phyloP scores from a whole-genome alignment of 2,329 filamentous ascomycete genomes.

The Boeremia exigua region DNA sequence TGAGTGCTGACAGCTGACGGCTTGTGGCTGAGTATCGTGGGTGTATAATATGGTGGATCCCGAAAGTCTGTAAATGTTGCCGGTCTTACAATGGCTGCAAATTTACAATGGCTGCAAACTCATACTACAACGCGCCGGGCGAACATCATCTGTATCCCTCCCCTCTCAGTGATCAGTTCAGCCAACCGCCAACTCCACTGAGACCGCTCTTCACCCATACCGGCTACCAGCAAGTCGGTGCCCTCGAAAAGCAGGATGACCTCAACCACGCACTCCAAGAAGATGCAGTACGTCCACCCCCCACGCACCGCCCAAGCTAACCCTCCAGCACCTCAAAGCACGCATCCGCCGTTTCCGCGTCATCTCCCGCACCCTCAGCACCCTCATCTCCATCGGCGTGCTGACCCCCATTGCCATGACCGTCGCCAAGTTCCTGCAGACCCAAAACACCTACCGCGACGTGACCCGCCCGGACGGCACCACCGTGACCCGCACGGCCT shows the following conservation, averaged over 20 bases:
- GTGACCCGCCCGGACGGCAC: constrained; percentile 24
- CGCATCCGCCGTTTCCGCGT: constrained; percentile 49
- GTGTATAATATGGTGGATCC: too few species aligned
- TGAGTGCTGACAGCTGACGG: neutral
- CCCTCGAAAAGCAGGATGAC: constrained; percentile 23
- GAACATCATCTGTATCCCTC: constrained; percentile 23
- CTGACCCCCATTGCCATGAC: constrained; percentile 48
- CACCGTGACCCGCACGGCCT: constrained; percentile 44
- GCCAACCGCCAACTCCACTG: constrained; percentile 18
- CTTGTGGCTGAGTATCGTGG: constrained; percentile 5
- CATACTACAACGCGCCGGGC: constrained; percentile 21
- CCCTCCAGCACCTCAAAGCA: constrained; percentile 41
- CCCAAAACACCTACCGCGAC: constrained; percentile 35
- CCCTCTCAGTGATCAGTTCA: constrained; percentile 11
- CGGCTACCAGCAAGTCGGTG: constrained; percentile 10
- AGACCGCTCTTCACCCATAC: constrained; percentile 22
- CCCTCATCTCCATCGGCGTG: constrained; percentile 43
- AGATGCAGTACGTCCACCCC: constrained; percentile 26
- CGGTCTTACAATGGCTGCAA: constrained; percentile 23
- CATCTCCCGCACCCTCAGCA: constrained; percentile 43
- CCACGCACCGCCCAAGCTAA: constrained; percentile 2
- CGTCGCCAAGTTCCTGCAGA: constrained; percentile 48
- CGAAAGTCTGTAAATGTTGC: neutral
- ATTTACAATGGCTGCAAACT: constrained; percentile 21
- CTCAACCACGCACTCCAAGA: constrained; percentile 24